phyloP scores from a whole-genome alignment of 1,284 basidiomycete species.

The Thecaphora thlaspeos region DNA sequence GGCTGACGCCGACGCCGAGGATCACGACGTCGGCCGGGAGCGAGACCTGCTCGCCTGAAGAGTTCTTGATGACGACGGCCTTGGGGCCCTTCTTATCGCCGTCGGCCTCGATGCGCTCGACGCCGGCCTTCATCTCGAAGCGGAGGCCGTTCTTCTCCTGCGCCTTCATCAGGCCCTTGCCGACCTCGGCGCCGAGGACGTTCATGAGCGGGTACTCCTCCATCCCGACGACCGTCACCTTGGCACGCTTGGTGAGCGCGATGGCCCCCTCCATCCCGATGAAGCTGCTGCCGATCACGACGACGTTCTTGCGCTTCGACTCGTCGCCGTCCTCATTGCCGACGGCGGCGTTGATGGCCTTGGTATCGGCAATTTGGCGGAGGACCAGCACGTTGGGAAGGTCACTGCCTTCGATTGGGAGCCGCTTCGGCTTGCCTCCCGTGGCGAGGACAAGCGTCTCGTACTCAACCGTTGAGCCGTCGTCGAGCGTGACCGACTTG shows the following conservation, averaged over 20 bases:
- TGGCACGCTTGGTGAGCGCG: conserved; percentile 68
- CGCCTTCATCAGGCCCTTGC: conserved; percentile 72
- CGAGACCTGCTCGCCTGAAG: conserved; percentile 62
- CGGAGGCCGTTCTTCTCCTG: conserved; percentile 70
- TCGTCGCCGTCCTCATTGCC: conserved; percentile 51
- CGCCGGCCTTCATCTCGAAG: conserved; percentile 72
- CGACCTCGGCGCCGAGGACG: conserved; percentile 78
- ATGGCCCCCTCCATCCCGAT: conserved; percentile 89
- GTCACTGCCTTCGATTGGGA: conserved; percentile 77
- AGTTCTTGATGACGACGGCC: conserved; percentile 66
- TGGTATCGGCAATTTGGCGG: conserved; percentile 71
- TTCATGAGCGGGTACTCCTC: conserved; percentile 78
- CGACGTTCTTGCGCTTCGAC: conserved; percentile 65
- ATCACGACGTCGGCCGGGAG: conserved; percentile 77
- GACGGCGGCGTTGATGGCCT: conserved; percentile 72
- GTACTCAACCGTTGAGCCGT: conserved; percentile 54
- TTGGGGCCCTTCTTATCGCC: conserved; percentile 21
- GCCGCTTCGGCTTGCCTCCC: conserved; percentile 61
- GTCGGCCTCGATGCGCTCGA: conserved; percentile 69
- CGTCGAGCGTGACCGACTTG: conserved; percentile 56
- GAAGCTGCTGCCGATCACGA: conserved; percentile 86
- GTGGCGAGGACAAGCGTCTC: conserved; percentile 60
- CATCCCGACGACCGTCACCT: conserved; percentile 80
- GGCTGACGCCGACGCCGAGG: conserved; percentile 84
- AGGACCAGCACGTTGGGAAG: conserved; percentile 78